Conservation (phyloP, 495 filamentous ascomycete species). For the Xylaria scruposa region DNA sequence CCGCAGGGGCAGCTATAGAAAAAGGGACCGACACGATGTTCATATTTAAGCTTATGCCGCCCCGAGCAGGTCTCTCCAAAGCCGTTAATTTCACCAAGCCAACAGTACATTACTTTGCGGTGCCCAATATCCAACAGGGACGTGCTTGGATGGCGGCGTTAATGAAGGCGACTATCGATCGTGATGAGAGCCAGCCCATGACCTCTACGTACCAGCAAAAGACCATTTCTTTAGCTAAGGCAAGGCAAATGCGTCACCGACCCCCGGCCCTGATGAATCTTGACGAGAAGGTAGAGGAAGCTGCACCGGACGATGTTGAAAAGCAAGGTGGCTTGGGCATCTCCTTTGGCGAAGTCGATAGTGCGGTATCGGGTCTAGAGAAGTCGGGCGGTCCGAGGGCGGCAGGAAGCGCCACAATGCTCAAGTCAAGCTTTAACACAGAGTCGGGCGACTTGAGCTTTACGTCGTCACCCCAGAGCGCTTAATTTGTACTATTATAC, state of each 20-base stretch:
- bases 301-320: slow-evolving; percentile 31
- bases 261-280: slow-evolving; percentile 85
- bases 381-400: slow-evolving; percentile 51
- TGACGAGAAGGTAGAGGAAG: slow-evolving; percentile 59
- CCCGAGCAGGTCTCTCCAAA: slow-evolving; percentile 82
- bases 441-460: slow-evolving; percentile 35
- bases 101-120: slow-evolving; percentile 96
- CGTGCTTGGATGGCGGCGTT: slow-evolving; percentile 98
- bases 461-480: slow-evolving; percentile 22
- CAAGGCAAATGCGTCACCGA: slow-evolving; percentile 78
- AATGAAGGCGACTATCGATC: slow-evolving; percentile 99
- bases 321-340: slow-evolving; percentile 57
- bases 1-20: slow-evolving; percentile 45
- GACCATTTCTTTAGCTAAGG: slow-evolving; percentile 88
- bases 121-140: slow-evolving; percentile 85
- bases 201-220: slow-evolving; percentile 94
- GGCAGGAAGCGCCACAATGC: slow-evolving; percentile 40
- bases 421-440: slow-evolving; percentile 41
- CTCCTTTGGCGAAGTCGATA: slow-evolving; percentile 57
- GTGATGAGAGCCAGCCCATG: slow-evolving; percentile 78
- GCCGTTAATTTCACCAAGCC: slow-evolving; percentile 97
- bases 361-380: slow-evolving; percentile 54
- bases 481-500: slow-evolving; percentile 5
- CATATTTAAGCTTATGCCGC: slow-evolving; percentile 98
- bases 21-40: slow-evolving; percentile 70